These are phyloP conservation scores for Begonia loranthoides DNA, from an alignment of 306 rosid species.

Conservation along the genomic window DNA sequence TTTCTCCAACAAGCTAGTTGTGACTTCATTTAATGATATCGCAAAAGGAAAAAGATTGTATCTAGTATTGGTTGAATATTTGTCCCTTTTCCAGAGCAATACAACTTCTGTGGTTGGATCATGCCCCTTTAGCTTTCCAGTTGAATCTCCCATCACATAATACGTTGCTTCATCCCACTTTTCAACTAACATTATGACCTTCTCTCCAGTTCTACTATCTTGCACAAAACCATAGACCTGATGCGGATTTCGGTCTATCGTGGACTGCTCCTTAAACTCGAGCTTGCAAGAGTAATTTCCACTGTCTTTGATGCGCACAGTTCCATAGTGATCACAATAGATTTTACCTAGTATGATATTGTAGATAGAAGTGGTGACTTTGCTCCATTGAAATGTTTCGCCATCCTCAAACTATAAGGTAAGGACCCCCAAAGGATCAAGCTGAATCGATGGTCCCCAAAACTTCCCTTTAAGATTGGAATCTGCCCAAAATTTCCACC, in stretches of 20 bases:
- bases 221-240: slow-evolving; percentile 99
- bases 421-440: slow-evolving; percentile 92
- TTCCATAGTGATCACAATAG: slow-evolving; percentile 94
- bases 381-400: slow-evolving; percentile 93
- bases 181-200: slow-evolving; percentile 90
- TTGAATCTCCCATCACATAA: slow-evolving; percentile 95
- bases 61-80: slow-evolving; percentile 55
- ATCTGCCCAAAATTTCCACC: slow-evolving; percentile 96
- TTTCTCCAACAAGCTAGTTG: slow-evolving; percentile 49
- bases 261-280: slow-evolving; percentile 97
- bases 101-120: slow-evolving; percentile 98
- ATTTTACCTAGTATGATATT: slow-evolving; percentile 90
- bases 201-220: slow-evolving; percentile 96
- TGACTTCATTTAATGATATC: slow-evolving; percentile 78
- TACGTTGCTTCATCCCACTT: slow-evolving; percentile 99
- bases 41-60: slow-evolving; percentile 91
- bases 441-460: slow-evolving; percentile 98
- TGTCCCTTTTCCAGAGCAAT: slow-evolving; percentile 84
- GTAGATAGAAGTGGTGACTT: slow-evolving; percentile 97
- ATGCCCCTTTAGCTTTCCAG: slow-evolving; percentile 83
- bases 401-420: slow-evolving; percentile 86
- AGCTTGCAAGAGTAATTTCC: slow-evolving; percentile 91
- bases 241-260: slow-evolving; percentile 91
- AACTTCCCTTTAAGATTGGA: slow-evolving; percentile 95
- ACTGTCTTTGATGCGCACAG: slow-evolving; percentile 93